phyloP scores from a whole-genome alignment of 1,284 basidiomycete species.

The Cryptococcus deneoformans region DNA sequence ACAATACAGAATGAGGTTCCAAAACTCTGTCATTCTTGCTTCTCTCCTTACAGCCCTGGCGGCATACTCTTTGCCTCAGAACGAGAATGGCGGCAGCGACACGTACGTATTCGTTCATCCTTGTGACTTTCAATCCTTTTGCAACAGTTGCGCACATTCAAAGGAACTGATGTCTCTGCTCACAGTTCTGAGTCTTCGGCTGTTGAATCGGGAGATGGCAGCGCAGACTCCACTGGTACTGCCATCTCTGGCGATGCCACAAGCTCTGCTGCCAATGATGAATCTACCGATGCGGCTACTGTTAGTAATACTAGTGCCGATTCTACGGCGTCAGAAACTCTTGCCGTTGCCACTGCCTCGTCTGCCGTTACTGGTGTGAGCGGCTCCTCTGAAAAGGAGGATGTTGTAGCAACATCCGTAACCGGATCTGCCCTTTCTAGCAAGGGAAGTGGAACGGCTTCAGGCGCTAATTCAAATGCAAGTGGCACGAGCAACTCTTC shows the following conservation, averaged over 20 bases:
- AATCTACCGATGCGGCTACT: neutral
- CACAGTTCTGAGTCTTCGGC: slow-evolving; percentile 5
- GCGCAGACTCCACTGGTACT: neutral
- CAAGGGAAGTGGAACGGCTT: neutral
- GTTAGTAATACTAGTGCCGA: neutral
- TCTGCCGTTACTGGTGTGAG: neutral
- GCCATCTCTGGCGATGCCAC: slow-evolving; percentile 1
- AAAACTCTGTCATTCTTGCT: slow-evolving; percentile 12
- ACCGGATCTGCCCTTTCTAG: neutral
- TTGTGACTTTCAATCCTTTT: neutral
- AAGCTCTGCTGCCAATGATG: neutral
- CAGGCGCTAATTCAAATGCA: neutral
- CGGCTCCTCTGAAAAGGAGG: neutral
- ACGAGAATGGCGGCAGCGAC: slow-evolving; percentile 12
- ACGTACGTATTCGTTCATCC: slow-evolving; percentile 4
- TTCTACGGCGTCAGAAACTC: neutral
- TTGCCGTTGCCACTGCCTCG: neutral
- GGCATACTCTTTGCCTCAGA: slow-evolving; percentile 10
- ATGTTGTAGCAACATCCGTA: neutral
- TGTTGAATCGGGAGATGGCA: slow-evolving; percentile 7
- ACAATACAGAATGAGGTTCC: slow-evolving; percentile 11
- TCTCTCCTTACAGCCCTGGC: slow-evolving; percentile 14
- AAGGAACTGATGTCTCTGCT: slow-evolving; percentile 32
- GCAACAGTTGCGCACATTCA: neutral
- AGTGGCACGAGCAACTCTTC: neutral